A percentile compares a stretch with the other conserved stretches of the same genome.
These are phyloP conservation scores for Chaetomiaceae sp. DNA, from an alignment of 2,329 filamentous ascomycete genomes.

Conservation along the genomic window DNA sequence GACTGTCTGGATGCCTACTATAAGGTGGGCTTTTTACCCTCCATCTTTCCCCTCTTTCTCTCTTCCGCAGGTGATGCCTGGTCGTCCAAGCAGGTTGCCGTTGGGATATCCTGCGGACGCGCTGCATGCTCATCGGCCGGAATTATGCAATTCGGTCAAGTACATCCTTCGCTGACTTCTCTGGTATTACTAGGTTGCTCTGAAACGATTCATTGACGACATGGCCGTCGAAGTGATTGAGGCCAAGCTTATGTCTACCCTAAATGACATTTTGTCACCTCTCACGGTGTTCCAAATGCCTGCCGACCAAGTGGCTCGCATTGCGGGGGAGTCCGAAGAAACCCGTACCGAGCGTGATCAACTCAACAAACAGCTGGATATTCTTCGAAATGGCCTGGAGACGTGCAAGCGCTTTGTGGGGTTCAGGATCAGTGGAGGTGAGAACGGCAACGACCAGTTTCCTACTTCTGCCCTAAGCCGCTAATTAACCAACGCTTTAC, in stretches of 20 bases:
- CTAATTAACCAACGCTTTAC: background rate
- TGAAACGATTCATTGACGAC: conserved; percentile 42
- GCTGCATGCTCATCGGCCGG: too few relatives aligned
- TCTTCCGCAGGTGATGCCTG: too few relatives aligned
- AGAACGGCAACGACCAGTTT: background rate
- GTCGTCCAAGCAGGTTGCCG: too few relatives aligned
- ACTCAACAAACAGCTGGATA: conserved; percentile 35
- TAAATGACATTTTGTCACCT: conserved; percentile 39
- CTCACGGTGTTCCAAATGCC: conserved; percentile 36
- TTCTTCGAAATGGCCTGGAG: conserved; percentile 36
- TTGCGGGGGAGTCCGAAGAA: conserved; percentile 41
- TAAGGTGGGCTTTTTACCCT: conserved; percentile 24
- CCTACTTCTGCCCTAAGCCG: too few relatives aligned
- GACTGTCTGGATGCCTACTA: conserved; percentile 37
- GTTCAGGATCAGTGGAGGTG: conserved; percentile 17
- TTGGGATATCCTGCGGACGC: too few relatives aligned
- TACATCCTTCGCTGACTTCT: background rate
- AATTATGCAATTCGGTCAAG: too few relatives aligned
- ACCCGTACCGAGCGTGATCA: conserved; percentile 34
- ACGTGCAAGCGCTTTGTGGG: conserved; percentile 36
- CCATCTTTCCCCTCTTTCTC: background rate
- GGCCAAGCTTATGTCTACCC: conserved; percentile 33
- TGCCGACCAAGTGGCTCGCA: conserved; percentile 31
- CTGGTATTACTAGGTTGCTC: conserved; percentile 35
- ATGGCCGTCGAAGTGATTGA: conserved; percentile 42